These are phyloP conservation scores for Sphaerulina vaccinii DNA, from an alignment of 2,329 filamentous ascomycete species.

Conservation along the genomic window DNA sequence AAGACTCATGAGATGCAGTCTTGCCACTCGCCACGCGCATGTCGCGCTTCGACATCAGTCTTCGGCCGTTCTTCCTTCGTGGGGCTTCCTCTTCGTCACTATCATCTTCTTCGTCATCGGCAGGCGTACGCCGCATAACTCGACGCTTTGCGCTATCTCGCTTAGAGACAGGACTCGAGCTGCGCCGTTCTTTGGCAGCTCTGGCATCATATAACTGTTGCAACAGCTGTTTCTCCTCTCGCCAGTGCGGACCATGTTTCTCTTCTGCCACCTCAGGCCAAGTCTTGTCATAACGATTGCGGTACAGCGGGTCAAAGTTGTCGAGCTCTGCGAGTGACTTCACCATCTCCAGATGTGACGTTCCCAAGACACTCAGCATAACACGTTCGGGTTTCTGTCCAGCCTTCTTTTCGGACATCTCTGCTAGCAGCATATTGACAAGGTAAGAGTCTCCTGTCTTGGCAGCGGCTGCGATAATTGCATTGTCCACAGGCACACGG, in stretches of 20 bases:
- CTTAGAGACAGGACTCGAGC: constrained; percentile 39
- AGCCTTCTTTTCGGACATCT: constrained; percentile 57
- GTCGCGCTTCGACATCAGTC: constrained; percentile 38
- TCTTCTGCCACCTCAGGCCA: constrained; percentile 86
- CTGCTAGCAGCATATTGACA: constrained; percentile 65
- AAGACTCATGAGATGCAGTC: constrained; percentile 32
- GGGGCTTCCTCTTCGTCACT: constrained; percentile 29
- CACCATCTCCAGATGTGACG: constrained; percentile 80
- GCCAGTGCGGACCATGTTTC: constrained; percentile 82
- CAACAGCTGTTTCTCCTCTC: constrained; percentile 78
- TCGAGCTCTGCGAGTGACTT: constrained; percentile 46
- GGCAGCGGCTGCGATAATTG: constrained; percentile 86
- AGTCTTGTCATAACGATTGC: constrained; percentile 69
- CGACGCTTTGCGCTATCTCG: constrained; percentile 33
- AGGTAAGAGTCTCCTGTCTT: constrained; percentile 88
- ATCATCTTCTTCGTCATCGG: constrained; percentile 17
- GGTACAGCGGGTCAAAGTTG: constrained; percentile 77
- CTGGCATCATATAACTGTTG: constrained; percentile 69
- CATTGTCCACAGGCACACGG: constrained; percentile 60
- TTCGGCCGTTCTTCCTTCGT: constrained; percentile 35
- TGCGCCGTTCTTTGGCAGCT: constrained; percentile 28
- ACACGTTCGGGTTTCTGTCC: constrained; percentile 78
- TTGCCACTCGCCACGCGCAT: constrained; percentile 37
- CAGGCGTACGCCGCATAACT: constrained; percentile 20
- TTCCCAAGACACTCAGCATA: constrained; percentile 90